These are phyloP conservation scores for Aspergillus sp. DNA, from an alignment of 2,329 filamentous ascomycete genomes.

Conservation along the genomic window DNA sequence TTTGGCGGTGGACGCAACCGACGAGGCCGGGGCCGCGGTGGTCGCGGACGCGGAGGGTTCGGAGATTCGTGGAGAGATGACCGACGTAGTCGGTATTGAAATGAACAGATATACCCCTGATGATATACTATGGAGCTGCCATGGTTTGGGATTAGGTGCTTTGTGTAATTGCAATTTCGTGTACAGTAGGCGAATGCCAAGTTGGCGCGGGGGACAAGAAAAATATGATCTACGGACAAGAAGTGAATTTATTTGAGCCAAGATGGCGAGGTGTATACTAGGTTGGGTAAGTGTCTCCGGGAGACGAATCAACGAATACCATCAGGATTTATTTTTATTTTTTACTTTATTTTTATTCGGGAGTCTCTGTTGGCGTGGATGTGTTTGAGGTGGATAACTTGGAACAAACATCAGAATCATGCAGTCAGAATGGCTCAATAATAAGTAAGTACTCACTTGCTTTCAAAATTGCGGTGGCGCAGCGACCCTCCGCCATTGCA, in stretches of 20 bases:
- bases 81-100: slow-evolving; percentile 14
- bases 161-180: background rate
- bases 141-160: background rate
- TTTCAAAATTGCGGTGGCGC: background rate
- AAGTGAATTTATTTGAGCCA: too few species aligned
- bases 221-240: background rate
- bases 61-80: slow-evolving; percentile 23
- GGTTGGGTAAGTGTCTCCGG: background rate
- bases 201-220: background rate
- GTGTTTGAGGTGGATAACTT: too few species aligned
- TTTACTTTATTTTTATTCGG: too few species aligned
- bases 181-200: background rate
- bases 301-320: background rate
- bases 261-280: background rate
- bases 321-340: background rate
- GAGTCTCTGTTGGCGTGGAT: too few species aligned
- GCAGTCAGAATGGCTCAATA: too few species aligned
- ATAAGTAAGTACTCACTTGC: too few species aligned
- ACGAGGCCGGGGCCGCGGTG: slow-evolving; percentile 39
- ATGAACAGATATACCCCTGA: background rate
- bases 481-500: background rate
- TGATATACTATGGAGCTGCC: background rate
- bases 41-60: slow-evolving; percentile 31
- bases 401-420: too few species aligned
- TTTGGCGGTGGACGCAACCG: slow-evolving; percentile 21